Conservation (phyloP, 2,329 filamentous ascomycete genomes). For the Capronia epimyces region DNA sequence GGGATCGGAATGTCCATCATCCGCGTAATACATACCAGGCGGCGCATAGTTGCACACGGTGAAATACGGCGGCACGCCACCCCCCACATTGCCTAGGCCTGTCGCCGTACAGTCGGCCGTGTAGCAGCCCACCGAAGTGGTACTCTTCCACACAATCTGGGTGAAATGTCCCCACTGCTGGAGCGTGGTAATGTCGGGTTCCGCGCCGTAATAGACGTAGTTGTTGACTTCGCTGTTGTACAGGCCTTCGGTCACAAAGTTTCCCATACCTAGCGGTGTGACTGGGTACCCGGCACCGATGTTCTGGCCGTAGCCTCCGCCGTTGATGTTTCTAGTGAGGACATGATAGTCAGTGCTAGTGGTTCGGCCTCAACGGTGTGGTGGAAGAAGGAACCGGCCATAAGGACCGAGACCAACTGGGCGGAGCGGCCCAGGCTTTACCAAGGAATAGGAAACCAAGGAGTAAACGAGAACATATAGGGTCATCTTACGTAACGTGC, state of each 20-base stretch:
- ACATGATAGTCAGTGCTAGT: too few species aligned
- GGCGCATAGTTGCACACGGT: conserved; percentile 85
- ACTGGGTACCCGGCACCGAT: conserved; percentile 62
- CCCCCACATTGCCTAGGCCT: conserved; percentile 39
- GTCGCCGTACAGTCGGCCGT: conserved; percentile 37
- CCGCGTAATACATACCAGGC: conserved; percentile 56
- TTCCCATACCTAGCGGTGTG: conserved; percentile 43
- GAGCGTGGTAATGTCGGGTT: conserved; percentile 58
- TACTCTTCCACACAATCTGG: conserved; percentile 65
- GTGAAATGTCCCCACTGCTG: conserved; percentile 67
- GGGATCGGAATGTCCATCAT: too few species aligned
- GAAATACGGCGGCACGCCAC: conserved; percentile 53
- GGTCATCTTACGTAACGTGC: conserved; percentile 76
- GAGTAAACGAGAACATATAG: too few species aligned
- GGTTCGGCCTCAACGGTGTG: too few species aligned
- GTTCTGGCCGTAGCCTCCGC: conserved; percentile 79
- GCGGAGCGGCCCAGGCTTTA: too few species aligned
- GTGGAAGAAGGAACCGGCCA: too few species aligned
- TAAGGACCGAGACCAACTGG: too few species aligned
- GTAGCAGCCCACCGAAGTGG: conserved; percentile 50
- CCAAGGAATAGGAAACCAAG: too few species aligned
- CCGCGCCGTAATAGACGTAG: conserved; percentile 51
- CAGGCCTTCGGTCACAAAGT: conserved; percentile 73
- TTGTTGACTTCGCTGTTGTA: conserved; percentile 70
- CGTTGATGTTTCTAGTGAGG: conserved; percentile 44